Percentiles rank a stretch among this genome's conserved stretches.
These are phyloP conservation scores for Articulospora tetracladia DNA, from an alignment of 495 filamentous ascomycete species.

Conservation along the genomic window DNA sequence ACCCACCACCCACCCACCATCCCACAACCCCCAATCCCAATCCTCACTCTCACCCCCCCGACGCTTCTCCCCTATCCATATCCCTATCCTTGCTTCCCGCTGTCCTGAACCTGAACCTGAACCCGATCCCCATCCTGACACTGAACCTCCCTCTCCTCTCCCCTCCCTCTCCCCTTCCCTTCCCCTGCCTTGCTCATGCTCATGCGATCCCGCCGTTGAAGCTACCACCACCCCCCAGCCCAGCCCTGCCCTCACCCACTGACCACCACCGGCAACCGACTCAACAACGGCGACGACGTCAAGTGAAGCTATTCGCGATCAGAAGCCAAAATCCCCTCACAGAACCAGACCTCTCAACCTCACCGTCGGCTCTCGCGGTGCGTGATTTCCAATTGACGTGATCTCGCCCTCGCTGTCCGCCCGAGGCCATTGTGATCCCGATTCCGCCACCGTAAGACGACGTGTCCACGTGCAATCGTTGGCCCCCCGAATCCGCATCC, in stretches of 20 bases:
- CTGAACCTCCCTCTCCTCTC: background rate
- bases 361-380: background rate
- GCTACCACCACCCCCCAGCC: background rate
- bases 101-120: too few relatives aligned
- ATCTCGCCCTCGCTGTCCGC: constrained; percentile 12
- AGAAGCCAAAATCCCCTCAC: background rate
- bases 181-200: background rate
- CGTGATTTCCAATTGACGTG: constrained; percentile 10
- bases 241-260: background rate
- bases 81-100: constrained; percentile 21
- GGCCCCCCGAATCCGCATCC: too few relatives aligned
- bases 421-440: constrained; percentile 4
- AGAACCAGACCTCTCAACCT: background rate
- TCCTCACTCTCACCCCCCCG: background rate
- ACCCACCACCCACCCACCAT: background rate
- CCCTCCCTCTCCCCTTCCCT: background rate
- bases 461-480: constrained; percentile 9
- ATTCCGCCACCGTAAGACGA: background rate
- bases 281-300: too few relatives aligned
- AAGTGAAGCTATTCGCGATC: constrained; percentile 24
- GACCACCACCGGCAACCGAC: too few relatives aligned
- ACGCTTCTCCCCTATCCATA: background rate
- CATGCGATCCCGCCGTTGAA: too few relatives aligned
- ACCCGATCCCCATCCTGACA: too few relatives aligned
- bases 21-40: too few relatives aligned